These are phyloP conservation scores for Saprolegnia diclina DNA, from an alignment of 352 stramenopile genomes.

Conservation along the genomic window DNA sequence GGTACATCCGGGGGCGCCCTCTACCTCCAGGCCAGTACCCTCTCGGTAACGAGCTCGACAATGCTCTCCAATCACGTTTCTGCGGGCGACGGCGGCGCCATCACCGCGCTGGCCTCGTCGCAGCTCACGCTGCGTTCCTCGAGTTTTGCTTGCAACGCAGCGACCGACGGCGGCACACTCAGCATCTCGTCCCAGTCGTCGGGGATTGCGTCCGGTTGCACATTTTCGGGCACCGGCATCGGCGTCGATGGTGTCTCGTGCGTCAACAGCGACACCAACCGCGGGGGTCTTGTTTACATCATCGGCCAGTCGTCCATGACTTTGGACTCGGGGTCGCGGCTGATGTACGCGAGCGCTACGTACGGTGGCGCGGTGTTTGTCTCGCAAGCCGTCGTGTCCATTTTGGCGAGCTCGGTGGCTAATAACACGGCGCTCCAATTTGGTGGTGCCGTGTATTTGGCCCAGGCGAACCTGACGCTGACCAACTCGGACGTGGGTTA, in stretches of 20 bases:
- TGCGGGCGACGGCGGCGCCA: neutral
- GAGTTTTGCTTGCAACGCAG: neutral
- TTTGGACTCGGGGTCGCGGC: neutral
- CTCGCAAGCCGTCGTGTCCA: neutral
- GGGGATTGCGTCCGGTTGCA: neutral
- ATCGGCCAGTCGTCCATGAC: neutral
- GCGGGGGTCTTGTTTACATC: neutral
- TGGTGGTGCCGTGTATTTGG: constrained; percentile 5
- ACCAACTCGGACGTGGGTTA: neutral
- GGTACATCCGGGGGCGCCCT: neutral
- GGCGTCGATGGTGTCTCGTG: neutral
- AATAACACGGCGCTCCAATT: constrained; percentile 10
- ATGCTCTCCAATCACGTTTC: neutral
- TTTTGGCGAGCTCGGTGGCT: neutral
- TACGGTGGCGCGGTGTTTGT: constrained; percentile 2
- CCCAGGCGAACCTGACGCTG: neutral
- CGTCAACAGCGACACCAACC: neutral
- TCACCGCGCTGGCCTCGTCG: neutral
- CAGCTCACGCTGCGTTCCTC: neutral
- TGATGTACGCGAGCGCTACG: neutral
- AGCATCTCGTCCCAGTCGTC: neutral
- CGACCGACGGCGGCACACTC: neutral
- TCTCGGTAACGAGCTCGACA: neutral
- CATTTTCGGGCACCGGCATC: neutral
- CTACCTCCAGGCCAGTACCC: neutral